Conservation (phyloP, 495 filamentous ascomycete genomes). For the Annulohypoxylon stygium region DNA sequence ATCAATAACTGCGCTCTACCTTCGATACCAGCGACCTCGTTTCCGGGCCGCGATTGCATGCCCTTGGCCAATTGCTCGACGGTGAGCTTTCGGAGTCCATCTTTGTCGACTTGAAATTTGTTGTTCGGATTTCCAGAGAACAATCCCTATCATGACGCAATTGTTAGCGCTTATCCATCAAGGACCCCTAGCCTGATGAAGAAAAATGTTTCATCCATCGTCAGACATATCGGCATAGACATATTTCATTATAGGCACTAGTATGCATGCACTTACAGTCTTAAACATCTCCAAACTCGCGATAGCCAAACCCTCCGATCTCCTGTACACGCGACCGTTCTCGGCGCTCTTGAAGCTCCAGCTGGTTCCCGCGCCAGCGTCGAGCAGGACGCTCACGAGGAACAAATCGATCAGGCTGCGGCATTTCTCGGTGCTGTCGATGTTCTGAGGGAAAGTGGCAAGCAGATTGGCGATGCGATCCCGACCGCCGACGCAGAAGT, state of each 20-base stretch:
- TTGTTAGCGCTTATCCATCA: conserved; percentile 21
- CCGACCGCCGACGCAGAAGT: conserved; percentile 86
- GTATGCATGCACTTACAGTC: conserved; percentile 52
- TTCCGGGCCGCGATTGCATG: conserved; percentile 83
- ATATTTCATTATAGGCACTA: background rate
- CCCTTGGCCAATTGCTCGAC: conserved; percentile 77
- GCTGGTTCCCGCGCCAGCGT: conserved; percentile 84
- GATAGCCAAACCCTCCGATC: conserved; percentile 93
- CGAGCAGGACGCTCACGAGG: conserved; percentile 88
- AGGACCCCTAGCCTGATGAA: background rate
- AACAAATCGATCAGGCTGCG: conserved; percentile 87
- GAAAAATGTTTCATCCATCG: background rate
- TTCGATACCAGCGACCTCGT: conserved; percentile 88
- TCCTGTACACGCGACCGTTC: conserved; percentile 83
- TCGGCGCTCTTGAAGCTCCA: conserved; percentile 95
- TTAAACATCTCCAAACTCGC: conserved; percentile 99
- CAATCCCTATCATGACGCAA: conserved; percentile 65
- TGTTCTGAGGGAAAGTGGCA: conserved; percentile 69
- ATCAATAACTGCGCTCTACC: conserved; percentile 86
- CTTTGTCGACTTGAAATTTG: conserved; percentile 90
- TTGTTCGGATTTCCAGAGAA: conserved; percentile 87
- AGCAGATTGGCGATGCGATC: conserved; percentile 82
- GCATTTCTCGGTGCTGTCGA: conserved; percentile 79
- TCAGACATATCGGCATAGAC: background rate
- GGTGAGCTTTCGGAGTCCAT: conserved; percentile 80